Evolutionary conservation across 208 protist species (phyloP).

Genomic region (Trypanosomatidae sp.): DNA sequence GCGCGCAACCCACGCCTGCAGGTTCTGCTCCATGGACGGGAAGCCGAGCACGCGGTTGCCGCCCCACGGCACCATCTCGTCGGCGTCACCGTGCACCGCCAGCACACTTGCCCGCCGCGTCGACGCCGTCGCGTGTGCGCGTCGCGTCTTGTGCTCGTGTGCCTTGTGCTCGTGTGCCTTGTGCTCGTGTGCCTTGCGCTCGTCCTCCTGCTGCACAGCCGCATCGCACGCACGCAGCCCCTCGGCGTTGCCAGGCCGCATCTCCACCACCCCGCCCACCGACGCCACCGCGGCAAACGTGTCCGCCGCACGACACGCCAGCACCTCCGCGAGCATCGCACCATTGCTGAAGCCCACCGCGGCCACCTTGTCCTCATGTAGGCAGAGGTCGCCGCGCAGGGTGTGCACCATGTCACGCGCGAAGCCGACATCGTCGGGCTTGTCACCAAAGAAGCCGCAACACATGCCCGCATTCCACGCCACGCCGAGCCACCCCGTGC

Average conservation of each 20-base stretch:
- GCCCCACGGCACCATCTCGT: conserved; percentile 43
- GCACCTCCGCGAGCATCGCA: conserved; percentile 56
- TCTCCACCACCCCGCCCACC: conserved; percentile 40
- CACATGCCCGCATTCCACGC: conserved; percentile 63
- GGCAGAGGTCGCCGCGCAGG: conserved; percentile 9
- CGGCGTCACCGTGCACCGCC: conserved; percentile 51
- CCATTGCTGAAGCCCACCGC: conserved; percentile 75
- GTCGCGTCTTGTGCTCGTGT: too few relatives aligned
- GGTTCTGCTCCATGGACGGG: conserved; percentile 19
- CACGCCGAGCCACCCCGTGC: conserved; percentile 24
- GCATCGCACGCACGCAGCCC: conserved; percentile 24
- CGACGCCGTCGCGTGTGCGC: neutral
- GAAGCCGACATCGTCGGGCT: conserved; percentile 43
- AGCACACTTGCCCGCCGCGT: conserved; percentile 24
- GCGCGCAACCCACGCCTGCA: conserved; percentile 20
- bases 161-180: too few relatives aligned
- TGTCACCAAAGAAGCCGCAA: conserved; percentile 34
- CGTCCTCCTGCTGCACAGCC: conserved; percentile 7
- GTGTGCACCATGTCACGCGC: conserved; percentile 14
- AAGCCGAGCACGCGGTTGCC: conserved; percentile 41
- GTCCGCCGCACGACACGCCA: conserved; percentile 26
- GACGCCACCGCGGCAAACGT: conserved; percentile 31
- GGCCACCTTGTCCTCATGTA: conserved; percentile 28
- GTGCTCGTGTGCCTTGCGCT: too few relatives aligned
- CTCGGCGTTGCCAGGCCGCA: conserved; percentile 35